phyloP scores from a whole-genome alignment of 2,329 filamentous ascomycete species.

The Leptoxyphium fumago region DNA sequence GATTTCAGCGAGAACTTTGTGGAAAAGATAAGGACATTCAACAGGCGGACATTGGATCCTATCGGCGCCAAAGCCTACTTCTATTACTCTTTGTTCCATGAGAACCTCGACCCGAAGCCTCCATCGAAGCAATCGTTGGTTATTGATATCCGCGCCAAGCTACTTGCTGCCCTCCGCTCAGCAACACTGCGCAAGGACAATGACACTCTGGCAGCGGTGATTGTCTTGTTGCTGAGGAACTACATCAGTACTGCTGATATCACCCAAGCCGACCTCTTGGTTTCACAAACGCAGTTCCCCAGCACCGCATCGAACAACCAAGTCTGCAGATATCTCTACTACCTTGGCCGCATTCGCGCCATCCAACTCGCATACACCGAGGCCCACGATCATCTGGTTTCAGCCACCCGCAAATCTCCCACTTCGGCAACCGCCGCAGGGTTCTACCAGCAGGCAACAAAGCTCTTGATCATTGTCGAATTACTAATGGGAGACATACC shows the following conservation, averaged over 20 bases:
- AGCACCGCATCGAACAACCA: constrained; percentile 93
- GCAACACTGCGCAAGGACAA: constrained; percentile 94
- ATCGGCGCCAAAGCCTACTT: constrained; percentile 94
- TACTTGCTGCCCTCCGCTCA: constrained; percentile 79
- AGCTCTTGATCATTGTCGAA: constrained; percentile 92
- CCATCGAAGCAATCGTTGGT: constrained; percentile 80
- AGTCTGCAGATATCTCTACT: constrained; percentile 93
- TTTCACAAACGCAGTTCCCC: constrained; percentile 91
- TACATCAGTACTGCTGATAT: constrained; percentile 95
- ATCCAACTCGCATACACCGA: constrained; percentile 96
- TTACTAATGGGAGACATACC: constrained; percentile 97
- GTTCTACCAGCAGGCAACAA: constrained; percentile 91
- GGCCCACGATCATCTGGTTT: constrained; percentile 84
- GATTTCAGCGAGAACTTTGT: constrained; percentile 74
- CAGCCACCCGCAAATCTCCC: constrained; percentile 88
- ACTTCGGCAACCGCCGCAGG: constrained; percentile 78
- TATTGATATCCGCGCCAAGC: constrained; percentile 68
- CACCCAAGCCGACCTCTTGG: constrained; percentile 85
- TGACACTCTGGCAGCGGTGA: constrained; percentile 93
- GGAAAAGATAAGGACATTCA: constrained; percentile 73
- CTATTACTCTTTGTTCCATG: constrained; percentile 91
- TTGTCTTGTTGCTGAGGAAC: constrained; percentile 85
- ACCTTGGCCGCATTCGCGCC: constrained; percentile 86
- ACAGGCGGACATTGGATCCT: constrained; percentile 86
- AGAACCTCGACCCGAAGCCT: constrained; percentile 74